These are phyloP conservation scores for Alnus rubra DNA, from an alignment of 306 rosid species.

Conservation along the genomic window DNA sequence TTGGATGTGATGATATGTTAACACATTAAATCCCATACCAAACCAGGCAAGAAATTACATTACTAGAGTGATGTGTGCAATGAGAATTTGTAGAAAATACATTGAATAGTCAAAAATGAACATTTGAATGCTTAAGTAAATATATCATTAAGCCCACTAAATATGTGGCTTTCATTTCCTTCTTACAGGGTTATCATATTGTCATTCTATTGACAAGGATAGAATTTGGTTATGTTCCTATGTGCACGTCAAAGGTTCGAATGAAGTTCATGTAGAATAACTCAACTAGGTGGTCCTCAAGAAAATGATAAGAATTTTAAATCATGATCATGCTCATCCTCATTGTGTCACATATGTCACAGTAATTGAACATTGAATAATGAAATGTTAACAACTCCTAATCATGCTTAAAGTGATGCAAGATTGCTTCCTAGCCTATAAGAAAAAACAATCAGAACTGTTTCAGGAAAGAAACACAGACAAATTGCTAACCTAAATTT, in stretches of 20 bases:
- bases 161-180: neutral
- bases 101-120: neutral
- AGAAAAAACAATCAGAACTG: neutral
- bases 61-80: too few relatives aligned
- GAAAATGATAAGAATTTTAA: neutral
- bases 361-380: neutral
- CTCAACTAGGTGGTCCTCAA: neutral
- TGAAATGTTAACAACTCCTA: neutral
- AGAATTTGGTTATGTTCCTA: neutral
- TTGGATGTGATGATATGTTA: neutral
- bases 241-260: neutral
- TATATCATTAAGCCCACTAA: neutral
- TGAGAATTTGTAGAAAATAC: neutral
- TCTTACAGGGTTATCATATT: neutral
- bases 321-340: neutral
- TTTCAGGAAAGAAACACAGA: neutral
- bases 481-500: neutral
- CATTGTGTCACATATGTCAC: neutral
- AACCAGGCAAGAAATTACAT: neutral
- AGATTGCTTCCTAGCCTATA: neutral
- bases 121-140: neutral
- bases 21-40: neutral
- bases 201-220: neutral
- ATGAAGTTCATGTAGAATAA: neutral
- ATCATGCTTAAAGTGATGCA: neutral